Conservation (phyloP, 192 early-diverging fungal species). For the Mortierella antarctica region DNA sequence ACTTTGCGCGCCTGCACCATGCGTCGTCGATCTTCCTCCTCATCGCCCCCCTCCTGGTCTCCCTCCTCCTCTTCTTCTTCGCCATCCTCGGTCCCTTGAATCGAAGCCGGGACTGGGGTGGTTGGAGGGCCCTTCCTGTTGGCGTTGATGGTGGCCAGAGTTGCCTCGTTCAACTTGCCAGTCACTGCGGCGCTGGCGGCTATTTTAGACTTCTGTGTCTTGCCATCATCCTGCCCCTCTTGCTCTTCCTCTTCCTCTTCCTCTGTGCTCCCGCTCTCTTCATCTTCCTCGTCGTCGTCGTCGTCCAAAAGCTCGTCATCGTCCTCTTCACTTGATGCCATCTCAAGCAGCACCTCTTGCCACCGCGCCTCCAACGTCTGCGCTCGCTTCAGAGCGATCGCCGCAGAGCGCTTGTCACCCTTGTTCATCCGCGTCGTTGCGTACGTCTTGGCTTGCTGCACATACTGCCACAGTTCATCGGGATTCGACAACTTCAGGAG, state of each 20-base stretch:
- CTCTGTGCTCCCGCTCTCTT: background rate
- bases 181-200: background rate
- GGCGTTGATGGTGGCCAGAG: background rate
- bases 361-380: slow-evolving; percentile 41
- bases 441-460: slow-evolving; percentile 50
- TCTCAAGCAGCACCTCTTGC: slow-evolving; percentile 46
- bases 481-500: slow-evolving; percentile 26
- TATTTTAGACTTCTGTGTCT: background rate
- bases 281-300: slow-evolving; percentile 31
- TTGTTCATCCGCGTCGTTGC: slow-evolving; percentile 50
- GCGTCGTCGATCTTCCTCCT: slow-evolving; percentile 26
- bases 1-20: slow-evolving; percentile 6
- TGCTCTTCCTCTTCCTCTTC: slow-evolving; percentile 21
- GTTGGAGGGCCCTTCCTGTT: background rate
- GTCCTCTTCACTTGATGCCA: slow-evolving; percentile 49
- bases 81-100: background rate
- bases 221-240: background rate
- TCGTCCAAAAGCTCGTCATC: slow-evolving; percentile 35
- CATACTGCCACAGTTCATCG: slow-evolving; percentile 47
- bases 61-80: slow-evolving; percentile 1
- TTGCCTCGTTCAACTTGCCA: background rate
- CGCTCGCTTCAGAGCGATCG: slow-evolving; percentile 43
- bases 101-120: background rate
- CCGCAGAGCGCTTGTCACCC: slow-evolving; percentile 42
- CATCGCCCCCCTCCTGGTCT: slow-evolving; percentile 8